Evolutionary conservation across 805 yeast genomes (phyloP).

Genomic region (Sporopachydermia quercuum): DNA sequence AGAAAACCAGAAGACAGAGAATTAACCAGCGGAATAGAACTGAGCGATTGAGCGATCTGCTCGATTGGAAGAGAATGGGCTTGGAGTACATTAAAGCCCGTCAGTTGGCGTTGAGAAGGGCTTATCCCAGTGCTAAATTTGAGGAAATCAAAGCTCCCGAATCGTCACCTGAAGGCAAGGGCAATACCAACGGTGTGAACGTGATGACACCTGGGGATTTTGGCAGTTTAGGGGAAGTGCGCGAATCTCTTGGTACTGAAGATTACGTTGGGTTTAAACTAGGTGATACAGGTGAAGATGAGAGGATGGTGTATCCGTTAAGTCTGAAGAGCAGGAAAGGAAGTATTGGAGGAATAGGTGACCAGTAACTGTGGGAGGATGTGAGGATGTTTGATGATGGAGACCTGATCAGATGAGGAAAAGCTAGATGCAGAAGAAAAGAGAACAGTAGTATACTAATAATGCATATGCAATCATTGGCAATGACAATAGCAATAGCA

Average conservation of each 20-base stretch:
- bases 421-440: too few species aligned
- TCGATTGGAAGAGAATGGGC: conserved; percentile 98
- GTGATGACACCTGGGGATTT: conserved; percentile 96
- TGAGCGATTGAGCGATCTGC: conserved; percentile 79
- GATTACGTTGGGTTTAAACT: conserved; percentile 43
- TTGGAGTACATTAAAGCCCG: conserved; percentile 91
- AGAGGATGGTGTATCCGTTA: background rate
- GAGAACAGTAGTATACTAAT: too few species aligned
- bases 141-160: conserved; percentile 55
- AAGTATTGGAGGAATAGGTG: background rate
- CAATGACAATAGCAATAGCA: too few species aligned
- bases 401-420: too few species aligned
- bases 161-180: conserved; percentile 58
- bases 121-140: conserved; percentile 67
- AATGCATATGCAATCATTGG: too few species aligned
- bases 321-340: background rate
- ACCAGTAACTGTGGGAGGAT: too few species aligned
- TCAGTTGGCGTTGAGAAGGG: conserved; percentile 79
- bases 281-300: conserved; percentile 23
- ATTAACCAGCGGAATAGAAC: conserved; percentile 96
- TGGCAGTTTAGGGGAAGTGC: conserved; percentile 89
- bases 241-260: conserved; percentile 50
- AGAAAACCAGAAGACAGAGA: conserved; percentile 89
- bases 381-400: too few species aligned
- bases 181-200: conserved; percentile 35